Conservation (phyloP, 2,329 filamentous ascomycete genomes). For the Penicillium sp. region DNA sequence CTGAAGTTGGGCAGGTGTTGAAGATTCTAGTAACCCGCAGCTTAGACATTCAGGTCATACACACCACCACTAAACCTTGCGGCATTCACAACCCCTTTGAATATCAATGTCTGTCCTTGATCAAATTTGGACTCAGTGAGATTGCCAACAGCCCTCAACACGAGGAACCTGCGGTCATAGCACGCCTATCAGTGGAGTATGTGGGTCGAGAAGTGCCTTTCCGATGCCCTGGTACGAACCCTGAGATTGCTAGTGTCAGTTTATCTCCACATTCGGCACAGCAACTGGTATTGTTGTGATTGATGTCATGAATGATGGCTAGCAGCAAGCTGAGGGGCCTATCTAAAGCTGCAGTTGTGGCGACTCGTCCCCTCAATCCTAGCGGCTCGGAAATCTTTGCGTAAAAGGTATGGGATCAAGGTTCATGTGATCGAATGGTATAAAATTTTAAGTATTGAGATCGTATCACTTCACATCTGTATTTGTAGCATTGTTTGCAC, state of each 20-base stretch:
- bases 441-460: not conserved
- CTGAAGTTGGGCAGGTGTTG: not conserved
- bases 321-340: not conserved
- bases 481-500: not conserved
- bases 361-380: too few species aligned
- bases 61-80: too few species aligned
- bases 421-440: too few species aligned
- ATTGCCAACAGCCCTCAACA: not conserved
- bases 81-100: too few species aligned
- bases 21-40: too few species aligned
- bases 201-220: not conserved
- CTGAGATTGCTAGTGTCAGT: not conserved
- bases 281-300: not conserved
- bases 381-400: too few species aligned
- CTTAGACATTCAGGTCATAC: not conserved
- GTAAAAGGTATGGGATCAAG: too few species aligned
- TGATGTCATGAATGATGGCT: not conserved
- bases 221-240: not conserved
- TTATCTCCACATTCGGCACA: not conserved
- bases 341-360: not conserved
- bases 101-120: too few species aligned
- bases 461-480: not conserved
- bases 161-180: not conserved
- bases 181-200: not conserved
- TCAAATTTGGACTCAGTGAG: not conserved